Evolutionary conservation across 2,329 filamentous ascomycete genomes (phyloP), one percentile per base, ranked within the genome.

Genomic region (Phaeophleospora eucalypticola): DNA sequence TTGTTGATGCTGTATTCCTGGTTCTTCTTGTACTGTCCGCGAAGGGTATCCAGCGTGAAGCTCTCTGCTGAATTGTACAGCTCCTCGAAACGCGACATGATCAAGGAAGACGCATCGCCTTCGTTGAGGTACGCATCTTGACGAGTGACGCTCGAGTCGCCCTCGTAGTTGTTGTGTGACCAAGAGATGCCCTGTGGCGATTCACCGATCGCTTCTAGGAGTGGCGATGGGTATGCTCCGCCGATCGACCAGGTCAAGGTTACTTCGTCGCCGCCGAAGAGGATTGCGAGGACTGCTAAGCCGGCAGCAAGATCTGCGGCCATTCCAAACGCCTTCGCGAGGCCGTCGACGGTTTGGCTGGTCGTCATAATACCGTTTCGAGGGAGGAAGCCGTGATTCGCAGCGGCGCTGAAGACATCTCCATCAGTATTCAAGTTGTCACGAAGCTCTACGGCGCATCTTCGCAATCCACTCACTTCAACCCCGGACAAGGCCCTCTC

Each of bases 121-220:
- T 48, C 45, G 43, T 57, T 54, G 16, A 59, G 32, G 44, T 59
- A 62, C 14, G 57, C 57, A 36, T 62, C 59, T n/a, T 44, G 43
- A 35, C 57, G 58, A 35, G 41, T 55, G 38, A 60, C 59, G 19
- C 57, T 58, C 9, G 45, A 57, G 43, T 68, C 66, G 6, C 56
- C 53, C 46, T 68, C 66, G 48, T 66, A 68, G 34, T 61, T 59
- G 53, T 65, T 66, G 56, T 68, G 66, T 7, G 57, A 53, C 34
- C 53, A 58, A 3, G 47, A 51, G 41, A 62, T 55, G 46, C 53
- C 64, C 55, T 52, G 58, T 18, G 36, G 36, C 4, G n/a, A 33
- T 19, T 45, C 48, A 4, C 49, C 46, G 3, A 47, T 35, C 10
- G 4, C 7, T 14, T 52, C 44, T 3, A 49, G 40, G 17, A 47